Evolutionary conservation across 2,329 filamentous ascomycete species (phyloP), one percentile per base, ranked within the genome.

Genomic region (Hypoxylon sp.): DNA sequence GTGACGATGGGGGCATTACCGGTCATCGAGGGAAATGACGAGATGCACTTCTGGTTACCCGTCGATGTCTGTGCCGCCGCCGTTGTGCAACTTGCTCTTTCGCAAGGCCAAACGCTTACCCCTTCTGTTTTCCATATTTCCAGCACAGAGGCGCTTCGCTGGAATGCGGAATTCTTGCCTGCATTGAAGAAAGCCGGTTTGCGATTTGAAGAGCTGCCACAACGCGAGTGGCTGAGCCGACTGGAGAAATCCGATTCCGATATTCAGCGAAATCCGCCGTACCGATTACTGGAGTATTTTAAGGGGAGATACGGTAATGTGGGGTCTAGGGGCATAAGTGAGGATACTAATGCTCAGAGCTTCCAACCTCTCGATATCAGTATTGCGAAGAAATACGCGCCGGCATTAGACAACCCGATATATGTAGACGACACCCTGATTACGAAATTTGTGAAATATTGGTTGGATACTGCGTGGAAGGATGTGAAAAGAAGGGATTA

Each of bases 231-330:
- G 32, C 4, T 36, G 32, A 13, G 10, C 10, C 32, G 32, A 36
- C 32, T 36, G 13, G 32, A 36, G 32, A 36, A 36, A 36, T 36
- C 32, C 1, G 32, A 36, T 11, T 38, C 14, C 36, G 36, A 38
- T n/a, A 7, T 38, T 38, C 36, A 38, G 36, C 36, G 36, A 38
- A 38, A 38, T n/a, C 36, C 36, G 14, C 36, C 36, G 14, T 38
- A 38, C 14, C 36, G 14, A 17, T 5, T 38, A 14, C n/a, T 38
- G 13, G 36, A 38, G 13, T 38, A 38, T 38, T 38, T 38, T 38
- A 38, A 38, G 36, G 36, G 36, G 36, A n/a, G 36, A 38, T 38
- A 38, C 14, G 36, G 36, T 17, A 38, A 38, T 38, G 36, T 38
- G 14, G 13, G 14, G 14, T 36, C 32, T 5, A 36, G 10, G 3